A percentile compares a stretch with the other conserved stretches of the same genome.
Evolutionary conservation across 2,329 filamentous ascomycete genomes (phyloP).

Genomic region (Lachnellula occidentalis): DNA sequence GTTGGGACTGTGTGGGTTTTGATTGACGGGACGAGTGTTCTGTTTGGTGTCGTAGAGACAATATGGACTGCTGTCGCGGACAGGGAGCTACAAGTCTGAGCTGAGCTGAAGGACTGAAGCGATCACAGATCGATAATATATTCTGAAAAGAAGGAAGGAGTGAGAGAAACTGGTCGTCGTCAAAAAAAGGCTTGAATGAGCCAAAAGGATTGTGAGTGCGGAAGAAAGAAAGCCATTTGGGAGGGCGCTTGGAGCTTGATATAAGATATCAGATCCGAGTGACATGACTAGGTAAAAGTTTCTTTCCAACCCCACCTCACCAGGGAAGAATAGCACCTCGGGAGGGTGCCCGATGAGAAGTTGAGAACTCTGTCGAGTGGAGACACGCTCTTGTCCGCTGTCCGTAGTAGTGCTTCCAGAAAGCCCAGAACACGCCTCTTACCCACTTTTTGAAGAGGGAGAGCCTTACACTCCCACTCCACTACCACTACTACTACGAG

Average conservation of each 20-base stretch:
- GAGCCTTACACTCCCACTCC: too few species aligned
- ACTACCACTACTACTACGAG: too few species aligned
- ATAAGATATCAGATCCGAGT: background rate
- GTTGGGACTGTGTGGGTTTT: conserved; percentile 10
- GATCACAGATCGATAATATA: conserved; percentile 24
- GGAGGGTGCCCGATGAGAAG: background rate
- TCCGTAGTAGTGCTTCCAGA: background rate
- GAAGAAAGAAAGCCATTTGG: background rate
- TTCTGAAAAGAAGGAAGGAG: conserved; percentile 16
- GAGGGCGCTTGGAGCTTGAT: conserved; percentile 1
- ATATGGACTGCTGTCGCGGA: conserved; percentile 12
- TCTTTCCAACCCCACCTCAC: background rate
- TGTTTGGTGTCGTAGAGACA: conserved; percentile 18
- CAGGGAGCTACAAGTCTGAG: conserved; percentile 16
- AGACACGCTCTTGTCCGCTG: background rate
- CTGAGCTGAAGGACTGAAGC: conserved; percentile 18
- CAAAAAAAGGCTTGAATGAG: conserved; percentile 3
- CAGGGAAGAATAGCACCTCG: background rate
- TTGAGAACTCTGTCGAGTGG: background rate
- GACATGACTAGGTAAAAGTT: background rate
- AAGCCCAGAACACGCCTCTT: too few species aligned
- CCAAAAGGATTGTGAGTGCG: conserved; percentile 21
- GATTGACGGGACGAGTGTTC: conserved; percentile 4
- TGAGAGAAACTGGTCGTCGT: conserved; percentile 16
- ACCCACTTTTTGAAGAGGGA: too few species aligned